A percentile compares a stretch with the other conserved stretches of the same genome.
phyloP scores from a whole-genome alignment of 352 stramenopile species.

The Globisporangium uncinulatum region DNA sequence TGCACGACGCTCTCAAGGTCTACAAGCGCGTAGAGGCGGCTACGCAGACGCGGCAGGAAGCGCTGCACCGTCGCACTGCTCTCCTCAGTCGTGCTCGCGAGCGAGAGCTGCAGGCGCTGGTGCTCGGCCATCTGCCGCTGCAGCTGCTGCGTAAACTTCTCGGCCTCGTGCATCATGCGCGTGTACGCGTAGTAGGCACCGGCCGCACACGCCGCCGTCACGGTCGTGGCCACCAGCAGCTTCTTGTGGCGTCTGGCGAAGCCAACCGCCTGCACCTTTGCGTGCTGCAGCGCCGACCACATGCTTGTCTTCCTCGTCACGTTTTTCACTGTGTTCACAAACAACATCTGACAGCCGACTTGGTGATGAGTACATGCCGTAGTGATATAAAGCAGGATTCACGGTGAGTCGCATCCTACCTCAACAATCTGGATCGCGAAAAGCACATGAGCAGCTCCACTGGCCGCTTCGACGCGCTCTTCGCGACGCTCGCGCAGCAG shows the following conservation, averaged over 20 bases:
- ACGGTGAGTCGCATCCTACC: neutral
- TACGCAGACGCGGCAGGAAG: conserved; percentile 64
- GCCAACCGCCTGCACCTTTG: conserved; percentile 37
- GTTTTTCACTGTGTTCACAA: neutral
- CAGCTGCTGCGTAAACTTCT: conserved; percentile 64
- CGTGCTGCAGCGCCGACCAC: conserved; percentile 69
- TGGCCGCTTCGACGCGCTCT: conserved; percentile 69
- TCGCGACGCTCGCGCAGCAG: conserved; percentile 94
- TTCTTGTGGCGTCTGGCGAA: conserved; percentile 69
- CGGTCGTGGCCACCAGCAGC: conserved; percentile 41
- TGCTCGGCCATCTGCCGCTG: conserved; percentile 72
- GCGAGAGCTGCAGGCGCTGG: conserved; percentile 63
- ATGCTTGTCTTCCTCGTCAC: conserved; percentile 19
- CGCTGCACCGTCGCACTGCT: conserved; percentile 68
- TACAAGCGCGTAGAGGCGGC: conserved; percentile 49
- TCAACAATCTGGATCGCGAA: conserved; percentile 1
- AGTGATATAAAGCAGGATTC: neutral
- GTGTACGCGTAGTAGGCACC: conserved; percentile 67
- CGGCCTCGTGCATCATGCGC: conserved; percentile 55
- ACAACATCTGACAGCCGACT: no score
- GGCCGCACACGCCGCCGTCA: conserved; percentile 41
- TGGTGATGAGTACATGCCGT: neutral
- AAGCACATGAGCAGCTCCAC: conserved; percentile 20
- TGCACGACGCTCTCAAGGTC: conserved; percentile 68
- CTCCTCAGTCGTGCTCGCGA: conserved; percentile 69